These are phyloP conservation scores for Royoungia palumana DNA, from an alignment of 768 basidiomycete species.

Conservation along the genomic window DNA sequence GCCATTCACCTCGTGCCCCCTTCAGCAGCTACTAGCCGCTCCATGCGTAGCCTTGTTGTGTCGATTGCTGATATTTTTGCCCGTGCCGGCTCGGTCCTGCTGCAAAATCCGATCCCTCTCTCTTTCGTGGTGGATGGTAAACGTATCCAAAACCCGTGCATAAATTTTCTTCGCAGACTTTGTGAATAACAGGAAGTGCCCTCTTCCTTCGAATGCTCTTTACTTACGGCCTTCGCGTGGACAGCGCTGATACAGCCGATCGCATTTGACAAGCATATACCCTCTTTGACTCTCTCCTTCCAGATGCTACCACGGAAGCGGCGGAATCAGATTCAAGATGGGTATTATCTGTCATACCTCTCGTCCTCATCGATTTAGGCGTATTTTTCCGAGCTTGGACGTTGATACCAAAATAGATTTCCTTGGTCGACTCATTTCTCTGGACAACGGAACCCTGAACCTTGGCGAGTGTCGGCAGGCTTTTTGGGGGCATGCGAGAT, in stretches of 20 bases:
- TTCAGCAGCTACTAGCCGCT: conserved; percentile 51
- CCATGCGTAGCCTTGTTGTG: conserved; percentile 41
- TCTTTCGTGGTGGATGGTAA: conserved; percentile 24
- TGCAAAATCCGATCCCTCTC: conserved; percentile 34
- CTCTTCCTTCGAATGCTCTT: conserved; percentile 56
- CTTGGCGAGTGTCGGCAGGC: conserved; percentile 46
- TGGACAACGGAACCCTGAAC: conserved; percentile 42
- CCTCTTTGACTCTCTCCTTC: conserved; percentile 58
- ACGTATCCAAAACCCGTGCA: conserved; percentile 49
- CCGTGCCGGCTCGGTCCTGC: conserved; percentile 47
- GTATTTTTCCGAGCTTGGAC: conserved; percentile 55
- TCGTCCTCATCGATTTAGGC: conserved; percentile 50
- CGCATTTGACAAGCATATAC: conserved; percentile 54
- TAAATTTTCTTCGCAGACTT: conserved; percentile 45
- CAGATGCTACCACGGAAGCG: conserved; percentile 26
- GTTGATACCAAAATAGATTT: conserved; percentile 52
- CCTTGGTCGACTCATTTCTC: conserved; percentile 48
- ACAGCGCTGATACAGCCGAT: conserved; percentile 52
- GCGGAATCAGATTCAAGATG: conserved; percentile 40
- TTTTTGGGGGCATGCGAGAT: conserved; percentile 31
- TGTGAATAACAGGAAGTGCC: conserved; percentile 32
- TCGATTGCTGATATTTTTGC: conserved; percentile 54
- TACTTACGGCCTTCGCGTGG: conserved; percentile 39
- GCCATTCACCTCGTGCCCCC: conserved; percentile 43
- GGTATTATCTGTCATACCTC: conserved; percentile 55